phyloP scores from a whole-genome alignment of 2,329 filamentous ascomycete species.

The Colletotrichum truncatum region DNA sequence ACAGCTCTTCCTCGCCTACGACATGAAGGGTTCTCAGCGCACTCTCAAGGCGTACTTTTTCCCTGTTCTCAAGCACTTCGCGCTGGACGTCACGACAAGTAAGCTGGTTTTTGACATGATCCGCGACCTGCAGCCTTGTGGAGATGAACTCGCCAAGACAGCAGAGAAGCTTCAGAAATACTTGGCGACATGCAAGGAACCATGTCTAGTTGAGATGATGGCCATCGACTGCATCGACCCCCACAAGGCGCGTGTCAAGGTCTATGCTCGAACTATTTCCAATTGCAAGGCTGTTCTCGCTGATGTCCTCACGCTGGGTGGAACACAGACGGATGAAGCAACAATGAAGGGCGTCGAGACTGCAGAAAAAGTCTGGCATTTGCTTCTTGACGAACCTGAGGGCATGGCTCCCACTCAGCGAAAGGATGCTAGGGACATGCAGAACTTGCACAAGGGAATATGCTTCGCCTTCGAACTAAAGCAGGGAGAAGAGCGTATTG shows the following conservation, averaged over 20 bases:
- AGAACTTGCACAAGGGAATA: conserved; percentile 30
- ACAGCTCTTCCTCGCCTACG: conserved; percentile 34
- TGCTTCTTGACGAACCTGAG: conserved; percentile 34
- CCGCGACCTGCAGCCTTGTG: conserved; percentile 25
- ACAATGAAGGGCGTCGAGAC: conserved; percentile 32
- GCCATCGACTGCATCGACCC: conserved; percentile 36
- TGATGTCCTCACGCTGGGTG: conserved; percentile 35
- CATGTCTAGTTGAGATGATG: conserved; percentile 33
- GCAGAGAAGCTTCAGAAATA: conserved; percentile 32
- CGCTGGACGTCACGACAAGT: conserved; percentile 29
- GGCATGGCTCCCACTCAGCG: conserved; percentile 21
- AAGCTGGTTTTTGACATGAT: conserved; percentile 34
- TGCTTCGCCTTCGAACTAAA: conserved; percentile 36
- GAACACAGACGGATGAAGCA: conserved; percentile 32
- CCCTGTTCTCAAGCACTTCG: conserved; percentile 35
- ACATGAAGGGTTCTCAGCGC: conserved; percentile 32
- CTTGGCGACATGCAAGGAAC: conserved; percentile 23
- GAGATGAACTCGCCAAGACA: conserved; percentile 20
- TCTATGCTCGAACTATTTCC: conserved; percentile 32
- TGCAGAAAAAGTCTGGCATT: conserved; percentile 35
- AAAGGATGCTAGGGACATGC: conserved; percentile 24
- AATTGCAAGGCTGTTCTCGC: conserved; percentile 33
- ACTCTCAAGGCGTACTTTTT: conserved; percentile 35
- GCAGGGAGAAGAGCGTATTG: conserved; percentile 28
- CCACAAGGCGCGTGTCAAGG: conserved; percentile 34